Percentiles rank a stretch among this genome's conserved stretches.
Conservation (phyloP, 2,329 filamentous ascomycete genomes). For the Exophiala spinifera region DNA sequence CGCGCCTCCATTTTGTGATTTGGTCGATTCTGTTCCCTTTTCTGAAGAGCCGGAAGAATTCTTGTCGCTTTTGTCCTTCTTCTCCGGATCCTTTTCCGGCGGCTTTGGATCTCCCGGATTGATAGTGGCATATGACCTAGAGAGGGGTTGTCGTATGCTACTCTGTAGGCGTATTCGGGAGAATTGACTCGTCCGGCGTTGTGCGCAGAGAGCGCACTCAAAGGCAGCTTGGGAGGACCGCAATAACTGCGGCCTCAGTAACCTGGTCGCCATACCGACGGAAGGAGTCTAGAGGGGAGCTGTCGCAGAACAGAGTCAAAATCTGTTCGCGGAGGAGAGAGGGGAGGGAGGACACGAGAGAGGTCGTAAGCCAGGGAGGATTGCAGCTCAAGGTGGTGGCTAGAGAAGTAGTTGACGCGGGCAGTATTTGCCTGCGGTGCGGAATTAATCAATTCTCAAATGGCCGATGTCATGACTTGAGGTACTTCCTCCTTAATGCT, state of each 20-base stretch:
- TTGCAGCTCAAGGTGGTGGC: conserved; percentile 6
- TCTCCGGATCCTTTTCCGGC: conserved; percentile 33
- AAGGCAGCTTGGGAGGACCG: conserved; percentile 52
- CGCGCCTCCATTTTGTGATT: conserved; percentile 45
- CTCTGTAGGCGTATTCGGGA: conserved; percentile 38
- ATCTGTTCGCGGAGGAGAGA: background rate
- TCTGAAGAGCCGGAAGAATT: conserved; percentile 22
- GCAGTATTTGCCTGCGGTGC: conserved; percentile 19
- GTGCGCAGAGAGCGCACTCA: conserved; percentile 50
- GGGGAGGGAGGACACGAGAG: background rate
- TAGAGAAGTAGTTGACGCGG: conserved; percentile 19
- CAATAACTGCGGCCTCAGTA: conserved; percentile 27
- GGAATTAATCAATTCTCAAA: conserved; percentile 3
- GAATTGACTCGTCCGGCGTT: conserved; percentile 40
- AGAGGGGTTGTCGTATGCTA: conserved; percentile 38
- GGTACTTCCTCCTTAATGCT: background rate
- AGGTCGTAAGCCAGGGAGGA: background rate
- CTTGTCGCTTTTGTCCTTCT: conserved; percentile 29
- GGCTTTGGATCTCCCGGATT: conserved; percentile 46
- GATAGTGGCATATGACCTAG: conserved; percentile 44
- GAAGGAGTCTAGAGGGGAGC: conserved; percentile 1
- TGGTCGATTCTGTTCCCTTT: conserved; percentile 36
- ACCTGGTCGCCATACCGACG: conserved; percentile 27
- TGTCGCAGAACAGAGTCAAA: conserved; percentile 1
- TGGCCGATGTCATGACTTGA: conserved; percentile 14